Percentiles rank a stretch among this genome's conserved stretches.
Conservation (phyloP, 805 yeast genomes). For the Sugiyamaella americana region DNA sequence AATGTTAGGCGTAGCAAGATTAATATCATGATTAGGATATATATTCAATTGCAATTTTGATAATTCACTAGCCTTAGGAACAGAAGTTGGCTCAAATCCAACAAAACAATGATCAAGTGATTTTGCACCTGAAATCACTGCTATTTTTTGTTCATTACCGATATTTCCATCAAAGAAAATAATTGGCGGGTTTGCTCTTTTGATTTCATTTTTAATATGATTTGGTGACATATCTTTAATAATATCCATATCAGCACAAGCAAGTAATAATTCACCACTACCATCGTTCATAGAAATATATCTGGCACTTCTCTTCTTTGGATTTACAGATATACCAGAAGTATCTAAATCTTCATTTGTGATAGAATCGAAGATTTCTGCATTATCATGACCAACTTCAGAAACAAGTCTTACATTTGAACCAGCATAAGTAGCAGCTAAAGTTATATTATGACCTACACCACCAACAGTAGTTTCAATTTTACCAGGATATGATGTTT, state of each 20-base stretch:
- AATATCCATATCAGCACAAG: conserved; percentile 82
- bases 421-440: conserved; percentile 46
- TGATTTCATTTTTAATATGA: conserved; percentile 41
- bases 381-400: conserved; percentile 52
- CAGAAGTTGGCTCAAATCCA: conserved; percentile 74
- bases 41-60: conserved; percentile 28
- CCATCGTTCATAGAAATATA: conserved; percentile 63
- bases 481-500: conserved; percentile 71
- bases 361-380: conserved; percentile 20
- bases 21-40: conserved; percentile 42
- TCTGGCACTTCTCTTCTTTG: conserved; percentile 49
- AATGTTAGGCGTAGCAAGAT: conserved; percentile 62
- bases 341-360: conserved; percentile 27
- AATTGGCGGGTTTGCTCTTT: conserved; percentile 38
- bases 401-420: conserved; percentile 44
- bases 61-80: conserved; percentile 50
- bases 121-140: conserved; percentile 31
- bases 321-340: conserved; percentile 37
- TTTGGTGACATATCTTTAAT: conserved; percentile 44
- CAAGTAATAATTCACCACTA: conserved; percentile 60
- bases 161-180: conserved; percentile 68
- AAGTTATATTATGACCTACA: conserved; percentile 72
- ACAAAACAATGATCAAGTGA: conserved; percentile 28
- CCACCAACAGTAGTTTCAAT: conserved; percentile 65
- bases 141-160: conserved; percentile 37